Evolutionary conservation across 2,329 filamentous ascomycete species (phyloP).

Genomic region (Pseudofabraea citricarpa): DNA sequence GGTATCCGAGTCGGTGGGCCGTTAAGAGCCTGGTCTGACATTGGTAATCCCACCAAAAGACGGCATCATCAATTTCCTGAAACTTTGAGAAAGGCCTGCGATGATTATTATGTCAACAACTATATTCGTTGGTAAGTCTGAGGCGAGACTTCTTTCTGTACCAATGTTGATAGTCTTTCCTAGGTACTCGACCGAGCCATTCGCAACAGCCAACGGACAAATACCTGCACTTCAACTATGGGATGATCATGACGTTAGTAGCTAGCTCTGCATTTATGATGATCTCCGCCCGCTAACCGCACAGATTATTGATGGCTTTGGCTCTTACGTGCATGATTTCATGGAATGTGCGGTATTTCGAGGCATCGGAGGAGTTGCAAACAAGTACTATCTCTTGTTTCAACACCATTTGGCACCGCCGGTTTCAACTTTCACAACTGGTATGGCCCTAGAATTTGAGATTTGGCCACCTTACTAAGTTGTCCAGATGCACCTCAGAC

Average conservation of each 20-base stretch:
- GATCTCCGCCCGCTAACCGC: conserved; percentile 55
- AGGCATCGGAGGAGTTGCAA: conserved; percentile 84
- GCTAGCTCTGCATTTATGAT: conserved; percentile 57
- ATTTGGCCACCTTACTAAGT: conserved; percentile 14
- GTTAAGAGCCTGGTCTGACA: conserved; percentile 75
- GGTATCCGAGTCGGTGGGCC: conserved; percentile 82
- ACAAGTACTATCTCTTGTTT: conserved; percentile 98
- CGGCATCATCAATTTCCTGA: conserved; percentile 73
- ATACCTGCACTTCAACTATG: conserved; percentile 97
- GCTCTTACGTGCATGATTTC: conserved; percentile 89
- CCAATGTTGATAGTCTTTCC: conserved; percentile 44
- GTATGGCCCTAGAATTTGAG: conserved; percentile 37
- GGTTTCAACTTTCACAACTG: conserved; percentile 78
- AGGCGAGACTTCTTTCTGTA: conserved; percentile 52
- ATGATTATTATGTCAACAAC: conserved; percentile 86
- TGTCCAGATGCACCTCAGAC: conserved; percentile 48
- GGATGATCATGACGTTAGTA: conserved; percentile 84
- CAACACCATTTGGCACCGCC: conserved; percentile 91
- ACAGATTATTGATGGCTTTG: conserved; percentile 79
- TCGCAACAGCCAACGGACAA: conserved; percentile 80
- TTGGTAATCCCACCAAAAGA: conserved; percentile 78
- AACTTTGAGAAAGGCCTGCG: conserved; percentile 75
- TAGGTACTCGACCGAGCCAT: conserved; percentile 77
- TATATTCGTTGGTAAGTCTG: conserved; percentile 70
- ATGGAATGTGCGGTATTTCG: conserved; percentile 91